Evolutionary conservation across 805 yeast species (phyloP).

Genomic region (Yarrowia deformans): DNA sequence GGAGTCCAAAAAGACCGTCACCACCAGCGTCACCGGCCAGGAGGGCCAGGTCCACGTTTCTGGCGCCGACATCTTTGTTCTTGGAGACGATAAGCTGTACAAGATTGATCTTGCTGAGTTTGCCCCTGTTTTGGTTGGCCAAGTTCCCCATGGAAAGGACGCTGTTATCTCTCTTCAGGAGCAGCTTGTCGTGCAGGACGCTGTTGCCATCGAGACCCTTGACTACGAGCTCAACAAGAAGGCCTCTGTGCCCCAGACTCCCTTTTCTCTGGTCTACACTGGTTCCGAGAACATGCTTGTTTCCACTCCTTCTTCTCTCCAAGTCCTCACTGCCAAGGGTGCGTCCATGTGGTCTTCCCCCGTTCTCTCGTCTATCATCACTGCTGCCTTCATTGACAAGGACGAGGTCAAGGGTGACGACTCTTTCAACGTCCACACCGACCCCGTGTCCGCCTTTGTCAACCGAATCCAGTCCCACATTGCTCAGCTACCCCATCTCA

Average conservation of each 20-base stretch:
- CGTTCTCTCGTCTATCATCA: conserved; percentile 5
- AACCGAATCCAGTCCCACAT: conserved; percentile 46
- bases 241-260: conserved; percentile 6
- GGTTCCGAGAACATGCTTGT: conserved; percentile 11
- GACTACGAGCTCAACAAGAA: conserved; percentile 16
- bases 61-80: conserved; percentile 17
- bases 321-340: conserved; percentile 3
- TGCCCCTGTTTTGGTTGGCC: conserved; percentile 20
- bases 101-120: conserved; percentile 35
- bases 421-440: conserved; percentile 46
- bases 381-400: conserved; percentile 32
- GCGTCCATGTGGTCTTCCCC: conserved; percentile 28
- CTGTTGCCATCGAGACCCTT: neutral
- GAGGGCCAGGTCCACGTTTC: conserved; percentile 36
- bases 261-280: conserved; percentile 2
- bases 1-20: conserved; percentile 18
- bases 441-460: conserved; percentile 46
- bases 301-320: neutral
- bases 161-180: conserved; percentile 22
- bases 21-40: conserved; percentile 21
- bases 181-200: conserved; percentile 20
- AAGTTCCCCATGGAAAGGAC: neutral
- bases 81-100: conserved; percentile 35
- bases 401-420: conserved; percentile 43
- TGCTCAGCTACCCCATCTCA: conserved; percentile 42